These are phyloP conservation scores for Nicotiana tomentosiformis DNA, from an alignment of 257 asterid species.

Conservation along the genomic window DNA sequence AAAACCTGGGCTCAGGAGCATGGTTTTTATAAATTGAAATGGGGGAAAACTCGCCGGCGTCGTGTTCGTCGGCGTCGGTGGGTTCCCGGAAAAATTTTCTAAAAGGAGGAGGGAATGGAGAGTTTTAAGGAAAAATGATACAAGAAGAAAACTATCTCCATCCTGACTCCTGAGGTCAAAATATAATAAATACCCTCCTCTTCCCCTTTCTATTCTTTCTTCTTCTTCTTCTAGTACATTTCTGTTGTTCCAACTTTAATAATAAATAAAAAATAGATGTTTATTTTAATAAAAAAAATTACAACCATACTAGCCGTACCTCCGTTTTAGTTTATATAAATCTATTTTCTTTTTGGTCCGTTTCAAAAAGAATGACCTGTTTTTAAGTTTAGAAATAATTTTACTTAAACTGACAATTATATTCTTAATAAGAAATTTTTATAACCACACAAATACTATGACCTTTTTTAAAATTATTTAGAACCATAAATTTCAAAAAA, in stretches of 20 bases:
- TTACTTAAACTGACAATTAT: too few species aligned
- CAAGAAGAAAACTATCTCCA: background rate
- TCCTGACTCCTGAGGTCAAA: conserved; percentile 11
- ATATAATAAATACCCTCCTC: background rate
- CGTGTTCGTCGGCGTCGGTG: background rate
- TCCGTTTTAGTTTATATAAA: too few species aligned
- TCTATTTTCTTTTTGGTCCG: too few species aligned
- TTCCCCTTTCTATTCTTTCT: conserved; percentile 1
- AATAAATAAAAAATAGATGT: background rate
- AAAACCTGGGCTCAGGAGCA: background rate
- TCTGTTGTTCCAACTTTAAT: background rate
- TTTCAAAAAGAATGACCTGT: too few species aligned
- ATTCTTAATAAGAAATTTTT: too few species aligned
- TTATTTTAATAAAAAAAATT: background rate
- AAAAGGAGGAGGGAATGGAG: background rate
- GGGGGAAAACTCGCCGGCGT: background rate
- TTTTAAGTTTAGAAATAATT: too few species aligned
- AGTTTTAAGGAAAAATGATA: background rate
- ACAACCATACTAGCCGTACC: too few species aligned
- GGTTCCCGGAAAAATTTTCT: background rate
- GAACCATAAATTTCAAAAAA: too few species aligned
- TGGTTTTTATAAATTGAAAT: background rate
- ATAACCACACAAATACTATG: too few species aligned
- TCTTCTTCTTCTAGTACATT: background rate
- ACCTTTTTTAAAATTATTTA: too few species aligned